Evolutionary conservation across 352 stramenopile genomes (phyloP).

Genomic region (Globisporangium radiosum): DNA sequence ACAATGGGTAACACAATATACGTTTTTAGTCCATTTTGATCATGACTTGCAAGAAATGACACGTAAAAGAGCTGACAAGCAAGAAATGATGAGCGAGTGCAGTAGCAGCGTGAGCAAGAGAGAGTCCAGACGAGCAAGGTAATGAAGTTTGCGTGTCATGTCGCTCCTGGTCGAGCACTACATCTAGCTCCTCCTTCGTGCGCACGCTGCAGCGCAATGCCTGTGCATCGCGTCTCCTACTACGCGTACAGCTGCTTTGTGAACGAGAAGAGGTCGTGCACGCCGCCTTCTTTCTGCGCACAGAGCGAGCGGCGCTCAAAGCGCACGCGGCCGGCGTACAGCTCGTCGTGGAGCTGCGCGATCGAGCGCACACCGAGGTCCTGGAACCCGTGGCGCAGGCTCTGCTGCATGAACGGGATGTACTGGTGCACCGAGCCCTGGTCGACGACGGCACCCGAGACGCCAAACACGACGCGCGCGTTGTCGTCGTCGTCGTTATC

Average conservation of each 20-base stretch:
- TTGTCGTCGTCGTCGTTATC: conserved; percentile 29
- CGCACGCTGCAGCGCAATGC: too few species aligned
- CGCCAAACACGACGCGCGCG: conserved; percentile 96
- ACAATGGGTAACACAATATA: too few species aligned
- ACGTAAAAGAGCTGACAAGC: too few species aligned
- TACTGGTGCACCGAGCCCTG: conserved; percentile 97
- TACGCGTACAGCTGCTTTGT: conserved; percentile 83
- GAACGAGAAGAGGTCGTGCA: conserved; percentile 97
- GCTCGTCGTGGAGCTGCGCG: conserved; percentile 64
- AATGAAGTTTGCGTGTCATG: too few species aligned
- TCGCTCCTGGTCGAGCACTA: too few species aligned
- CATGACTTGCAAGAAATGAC: too few species aligned
- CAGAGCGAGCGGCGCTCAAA: conserved; percentile 97
- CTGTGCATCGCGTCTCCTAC: not conserved
- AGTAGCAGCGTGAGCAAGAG: too few species aligned
- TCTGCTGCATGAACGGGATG: conserved; percentile 97
- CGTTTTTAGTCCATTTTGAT: too few species aligned
- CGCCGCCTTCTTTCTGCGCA: conserved; percentile 95
- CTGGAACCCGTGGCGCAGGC: conserved; percentile 96
- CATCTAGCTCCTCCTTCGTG: too few species aligned
- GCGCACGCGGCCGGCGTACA: conserved; percentile 72
- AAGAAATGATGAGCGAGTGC: too few species aligned
- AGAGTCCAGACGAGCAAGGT: too few species aligned
- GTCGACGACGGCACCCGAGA: conserved; percentile 96
- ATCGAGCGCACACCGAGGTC: conserved; percentile 92